Percentiles rank a stretch among this genome's conserved stretches.
Conservation (phyloP, 768 basidiomycete species). For the Psilocybe cyanescens region DNA sequence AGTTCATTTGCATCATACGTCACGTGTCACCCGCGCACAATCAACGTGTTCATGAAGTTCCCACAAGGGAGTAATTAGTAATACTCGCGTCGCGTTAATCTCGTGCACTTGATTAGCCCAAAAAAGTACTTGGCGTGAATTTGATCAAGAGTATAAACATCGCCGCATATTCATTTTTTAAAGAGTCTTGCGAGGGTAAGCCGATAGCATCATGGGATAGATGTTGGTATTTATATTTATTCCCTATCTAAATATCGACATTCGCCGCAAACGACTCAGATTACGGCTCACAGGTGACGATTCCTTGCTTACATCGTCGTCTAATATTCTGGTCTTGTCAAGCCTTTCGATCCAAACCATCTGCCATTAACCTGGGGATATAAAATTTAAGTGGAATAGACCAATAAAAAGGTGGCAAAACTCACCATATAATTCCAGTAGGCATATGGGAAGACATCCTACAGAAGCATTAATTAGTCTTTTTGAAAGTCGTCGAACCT, state of each 20-base stretch:
- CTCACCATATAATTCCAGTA: conserved; percentile 81
- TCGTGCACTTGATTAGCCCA: background rate
- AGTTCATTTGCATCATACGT: conserved; percentile 12
- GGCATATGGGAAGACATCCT: conserved; percentile 72
- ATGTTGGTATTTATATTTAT: no score
- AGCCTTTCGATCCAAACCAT: conserved; percentile 43
- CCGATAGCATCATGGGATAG: no score
- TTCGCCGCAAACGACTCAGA: no score
- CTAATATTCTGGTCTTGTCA: conserved; percentile 18
- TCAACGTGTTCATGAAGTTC: conserved; percentile 22
- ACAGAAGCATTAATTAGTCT: conserved; percentile 15
- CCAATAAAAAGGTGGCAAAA: background rate
- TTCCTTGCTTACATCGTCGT: background rate
- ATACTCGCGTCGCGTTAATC: conserved; percentile 24
- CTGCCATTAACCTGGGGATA: conserved; percentile 41
- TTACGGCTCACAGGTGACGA: no score
- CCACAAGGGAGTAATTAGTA: conserved; percentile 22
- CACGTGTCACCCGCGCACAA: conserved; percentile 9
- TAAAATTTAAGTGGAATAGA: conserved; percentile 31
- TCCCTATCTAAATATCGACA: no score
- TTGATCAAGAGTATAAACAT: no score
- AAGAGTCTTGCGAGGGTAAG: no score
- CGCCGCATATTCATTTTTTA: no score
- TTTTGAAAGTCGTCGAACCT: background rate
- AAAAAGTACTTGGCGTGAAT: no score